These are phyloP conservation scores for Capronia epimyces DNA, from an alignment of 2,329 filamentous ascomycete species.

Conservation along the genomic window DNA sequence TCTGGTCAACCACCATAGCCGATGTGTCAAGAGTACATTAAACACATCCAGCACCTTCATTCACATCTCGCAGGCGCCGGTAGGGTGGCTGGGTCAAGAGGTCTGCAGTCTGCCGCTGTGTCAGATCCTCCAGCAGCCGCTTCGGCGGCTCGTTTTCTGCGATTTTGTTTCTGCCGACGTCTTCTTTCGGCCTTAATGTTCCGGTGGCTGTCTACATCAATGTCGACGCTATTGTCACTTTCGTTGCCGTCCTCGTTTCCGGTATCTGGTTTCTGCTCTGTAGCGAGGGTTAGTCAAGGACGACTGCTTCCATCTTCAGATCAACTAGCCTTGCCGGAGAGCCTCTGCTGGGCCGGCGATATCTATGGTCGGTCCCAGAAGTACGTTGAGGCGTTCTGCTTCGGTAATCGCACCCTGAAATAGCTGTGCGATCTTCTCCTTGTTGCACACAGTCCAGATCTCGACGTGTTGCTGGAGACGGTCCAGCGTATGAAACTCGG, in stretches of 20 bases:
- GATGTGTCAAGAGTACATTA: too few species aligned
- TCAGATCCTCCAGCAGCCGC: neutral
- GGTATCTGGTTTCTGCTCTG: neutral
- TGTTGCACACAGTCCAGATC: neutral
- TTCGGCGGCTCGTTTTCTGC: constrained; percentile 2
- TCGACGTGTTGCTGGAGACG: constrained; percentile 3
- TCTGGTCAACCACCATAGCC: too few species aligned
- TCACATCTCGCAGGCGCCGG: too few species aligned
- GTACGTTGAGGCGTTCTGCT: constrained; percentile 1
- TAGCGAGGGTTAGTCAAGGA: neutral
- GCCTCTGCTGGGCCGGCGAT: neutral
- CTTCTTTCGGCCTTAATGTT: neutral
- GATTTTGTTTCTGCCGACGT: neutral
- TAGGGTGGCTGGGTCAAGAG: too few species aligned
- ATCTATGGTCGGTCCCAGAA: neutral
- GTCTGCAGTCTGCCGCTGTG: neutral
- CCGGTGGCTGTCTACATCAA: neutral
- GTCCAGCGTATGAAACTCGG: neutral
- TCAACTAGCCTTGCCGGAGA: neutral
- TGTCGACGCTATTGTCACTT: neutral
- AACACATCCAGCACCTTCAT: too few species aligned
- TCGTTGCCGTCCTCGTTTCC: neutral
- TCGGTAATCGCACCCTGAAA: constrained; percentile 4
- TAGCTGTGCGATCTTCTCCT: neutral
- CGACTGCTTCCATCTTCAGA: neutral